Evolutionary conservation across 805 yeast species (phyloP), one percentile per base, ranked within the genome.

Genomic region (Metschnikowia hibisci): DNA sequence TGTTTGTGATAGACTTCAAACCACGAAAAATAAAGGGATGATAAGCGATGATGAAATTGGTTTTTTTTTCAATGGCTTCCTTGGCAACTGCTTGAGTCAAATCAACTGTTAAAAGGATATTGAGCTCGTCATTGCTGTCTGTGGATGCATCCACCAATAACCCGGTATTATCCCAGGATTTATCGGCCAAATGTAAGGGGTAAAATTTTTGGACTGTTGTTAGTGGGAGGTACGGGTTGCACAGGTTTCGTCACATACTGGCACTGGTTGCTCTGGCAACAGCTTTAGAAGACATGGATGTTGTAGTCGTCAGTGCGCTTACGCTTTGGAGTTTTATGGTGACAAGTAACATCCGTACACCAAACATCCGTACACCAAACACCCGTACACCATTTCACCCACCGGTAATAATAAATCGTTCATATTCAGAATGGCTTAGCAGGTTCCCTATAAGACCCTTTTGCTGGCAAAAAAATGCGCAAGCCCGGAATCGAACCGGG

Each of bases 91-190:
- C 56, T 35, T 78, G 77, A 0, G 98, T 93, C 46, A 93, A 69
- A 57, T 93, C 99, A 33, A 93, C 78, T 0, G 99, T 81, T 37
- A 93, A 68, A 15, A 93, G 67, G 10, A 77, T 64, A 15, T 62
- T 63, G 32, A 67, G 52, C n/a, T 50, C 46, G 13, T 52, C 55
- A 3, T 52, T 46, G 15, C 48, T 43, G 3, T 54, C 25, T 2
- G 59, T 64, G 4, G 60, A 50, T 9, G 91, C 66, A 56, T 90
- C 96, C 8, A 93, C 83, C 34, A 93, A 64, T 27, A 93, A 70
- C 1, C 99, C 99, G 0, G 96, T 90, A 62, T 93, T 93, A 58
- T 93, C 99, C 99, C 99, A 93, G 3, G 89, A 63, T 15, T 74
- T 71, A 55, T 91, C 98, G 0, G 98, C 97, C 46, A 85, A 75